Conservation (phyloP, 805 yeast genomes). For the Ogataea pignaliae region DNA sequence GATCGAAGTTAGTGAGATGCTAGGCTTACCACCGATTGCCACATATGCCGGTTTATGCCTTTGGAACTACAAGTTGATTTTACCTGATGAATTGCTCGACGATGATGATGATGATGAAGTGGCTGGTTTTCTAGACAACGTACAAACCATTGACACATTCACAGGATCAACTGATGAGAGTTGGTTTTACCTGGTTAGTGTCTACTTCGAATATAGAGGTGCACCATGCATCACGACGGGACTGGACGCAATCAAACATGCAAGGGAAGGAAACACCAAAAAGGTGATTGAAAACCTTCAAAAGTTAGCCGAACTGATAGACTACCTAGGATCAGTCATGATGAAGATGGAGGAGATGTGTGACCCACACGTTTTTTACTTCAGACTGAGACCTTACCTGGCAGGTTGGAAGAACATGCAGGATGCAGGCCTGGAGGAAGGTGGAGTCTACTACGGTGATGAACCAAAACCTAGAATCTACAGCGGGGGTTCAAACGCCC, state of each 20-base stretch:
- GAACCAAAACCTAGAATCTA: conserved; percentile 51
- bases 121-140: conserved; percentile 49
- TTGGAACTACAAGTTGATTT: conserved; percentile 76
- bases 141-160: conserved; percentile 77
- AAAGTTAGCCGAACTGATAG: conserved; percentile 68
- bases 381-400: conserved; percentile 78
- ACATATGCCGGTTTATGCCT: conserved; percentile 84
- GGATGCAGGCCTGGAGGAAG: conserved; percentile 72
- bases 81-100: conserved; percentile 31
- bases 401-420: conserved; percentile 96
- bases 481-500: conserved; percentile 94
- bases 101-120: conserved; percentile 20
- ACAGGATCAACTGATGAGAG: conserved; percentile 89
- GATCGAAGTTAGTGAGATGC: conserved; percentile 47
- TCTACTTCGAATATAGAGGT: conserved; percentile 79
- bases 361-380: conserved; percentile 89
- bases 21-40: conserved; percentile 80
- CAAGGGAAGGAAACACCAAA: conserved; percentile 40
- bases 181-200: conserved; percentile 90
- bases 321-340: conserved; percentile 64
- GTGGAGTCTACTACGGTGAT: conserved; percentile 66
- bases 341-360: conserved; percentile 89
- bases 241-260: conserved; percentile 56
- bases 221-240: conserved; percentile 68
- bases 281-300: conserved; percentile 48